Evolutionary conservation across 805 yeast species (phyloP), one percentile per base, ranked within the genome.

Genomic region (Maudiozyma saulgeensis): DNA sequence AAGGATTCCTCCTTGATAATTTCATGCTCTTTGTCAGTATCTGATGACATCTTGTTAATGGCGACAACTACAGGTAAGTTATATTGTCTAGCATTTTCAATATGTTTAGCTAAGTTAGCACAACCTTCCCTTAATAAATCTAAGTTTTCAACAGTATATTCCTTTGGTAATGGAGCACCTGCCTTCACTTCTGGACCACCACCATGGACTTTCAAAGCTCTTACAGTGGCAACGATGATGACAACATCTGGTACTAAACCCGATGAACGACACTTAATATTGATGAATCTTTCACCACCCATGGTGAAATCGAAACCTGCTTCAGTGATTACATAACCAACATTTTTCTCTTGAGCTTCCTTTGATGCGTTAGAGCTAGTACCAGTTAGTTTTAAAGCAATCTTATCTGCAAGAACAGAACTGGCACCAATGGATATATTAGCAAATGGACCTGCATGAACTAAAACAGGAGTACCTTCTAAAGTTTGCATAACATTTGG

Each of bases 111-210:
- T 68, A 85, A 76, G 69, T 85, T 85, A 44, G 84, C 76, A 66
- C 85, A 81, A 53, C 95, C 95, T 46, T 72, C 75, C 57, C 75
- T 68, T 58, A 85, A 81, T 59, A 84, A 71, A 19, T 82, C 88
- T 54, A 80, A 73, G 67, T 84, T 81, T 66, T 85, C 95, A 58
- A 76, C 75, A 19, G 80, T 73, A 70, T 85, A 85, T 63, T 78
- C 91, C 32, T 78, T 72, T 53, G 91, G 87, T 64, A 85, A 74
- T 49, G 87, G 74, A 54, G 84, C 85, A 61, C 93, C 95, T 42
- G 95, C 88, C 68, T 84, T 85, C 50, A 85, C 91, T 59, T 84
- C 89, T 45, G 93, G 87, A 47, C 89, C 95, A 62, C 95, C 95
- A 64, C 95, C 95, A 64, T 85, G 95, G 45, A 85, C 80, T 68